Evolutionary conservation across 768 basidiomycete species (phyloP).

Genomic region (Saitozyma podzolica): DNA sequence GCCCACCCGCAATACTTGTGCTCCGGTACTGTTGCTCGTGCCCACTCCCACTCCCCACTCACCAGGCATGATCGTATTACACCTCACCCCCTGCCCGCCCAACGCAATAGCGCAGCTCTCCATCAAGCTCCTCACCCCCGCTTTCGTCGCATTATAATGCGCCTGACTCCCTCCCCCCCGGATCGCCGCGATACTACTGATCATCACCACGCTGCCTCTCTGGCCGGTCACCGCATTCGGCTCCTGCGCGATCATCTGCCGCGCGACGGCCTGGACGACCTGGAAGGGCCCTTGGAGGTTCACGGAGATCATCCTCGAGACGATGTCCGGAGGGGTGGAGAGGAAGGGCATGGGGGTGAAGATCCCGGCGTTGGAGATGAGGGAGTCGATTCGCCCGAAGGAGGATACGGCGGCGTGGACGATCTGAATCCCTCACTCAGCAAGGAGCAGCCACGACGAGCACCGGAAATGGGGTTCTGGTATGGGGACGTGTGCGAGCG

Average conservation of each 20-base stretch:
- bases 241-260: conserved; percentile 68
- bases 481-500: too few species aligned
- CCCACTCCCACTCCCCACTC: background rate
- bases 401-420: conserved; percentile 62
- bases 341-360: conserved; percentile 76
- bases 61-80: conserved; percentile 59
- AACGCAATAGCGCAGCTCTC: conserved; percentile 75
- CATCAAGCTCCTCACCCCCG: conserved; percentile 74
- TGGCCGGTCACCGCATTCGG: conserved; percentile 51
- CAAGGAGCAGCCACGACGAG: background rate
- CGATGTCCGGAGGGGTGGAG: conserved; percentile 65
- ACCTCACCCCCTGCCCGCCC: conserved; percentile 73
- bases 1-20: too few species aligned
- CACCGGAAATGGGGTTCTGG: too few species aligned
- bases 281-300: conserved; percentile 78
- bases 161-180: conserved; percentile 74
- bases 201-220: conserved; percentile 72
- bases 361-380: conserved; percentile 66
- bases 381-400: conserved; percentile 65
- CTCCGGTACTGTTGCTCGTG: background rate
- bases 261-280: conserved; percentile 62
- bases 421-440: conserved; percentile 56
- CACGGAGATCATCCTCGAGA: conserved; percentile 67
- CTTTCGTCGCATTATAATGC: conserved; percentile 80
- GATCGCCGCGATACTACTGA: conserved; percentile 75